Conservation (phyloP, 2,329 filamentous ascomycete genomes). For the Diatrype stigma region DNA sequence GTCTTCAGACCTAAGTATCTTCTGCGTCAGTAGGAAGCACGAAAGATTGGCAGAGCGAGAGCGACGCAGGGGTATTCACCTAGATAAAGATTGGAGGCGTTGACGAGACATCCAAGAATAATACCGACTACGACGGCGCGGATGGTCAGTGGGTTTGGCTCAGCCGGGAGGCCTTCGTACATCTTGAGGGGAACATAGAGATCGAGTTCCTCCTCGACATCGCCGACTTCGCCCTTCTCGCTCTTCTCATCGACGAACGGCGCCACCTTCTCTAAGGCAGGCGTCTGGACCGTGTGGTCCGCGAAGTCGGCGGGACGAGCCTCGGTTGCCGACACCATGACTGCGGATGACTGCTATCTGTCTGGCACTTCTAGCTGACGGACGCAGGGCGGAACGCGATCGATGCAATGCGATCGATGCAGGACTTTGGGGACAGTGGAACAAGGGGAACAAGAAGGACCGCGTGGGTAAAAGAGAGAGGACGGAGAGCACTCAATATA, state of each 20-base stretch:
- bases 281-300: slow-evolving; percentile 12
- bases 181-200: slow-evolving; percentile 36
- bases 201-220: slow-evolving; percentile 31
- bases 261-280: slow-evolving; percentile 12
- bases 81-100: slow-evolving; percentile 55
- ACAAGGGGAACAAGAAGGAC: neutral
- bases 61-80: slow-evolving; percentile 28
- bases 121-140: slow-evolving; percentile 49
- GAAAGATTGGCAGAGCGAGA: too few relatives aligned
- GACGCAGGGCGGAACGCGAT: neutral
- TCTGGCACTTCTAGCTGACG: neutral
- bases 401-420: too few relatives aligned
- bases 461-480: neutral
- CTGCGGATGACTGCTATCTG: slow-evolving; percentile 8
- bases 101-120: slow-evolving; percentile 49
- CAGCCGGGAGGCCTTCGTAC: slow-evolving; percentile 28
- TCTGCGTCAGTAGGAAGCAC: neutral
- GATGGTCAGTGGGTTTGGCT: slow-evolving; percentile 43
- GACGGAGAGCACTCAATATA: neutral
- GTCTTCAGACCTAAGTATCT: slow-evolving; percentile 38
- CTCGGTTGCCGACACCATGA: slow-evolving; percentile 20
- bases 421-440: neutral
- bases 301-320: slow-evolving; percentile 15
- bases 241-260: slow-evolving; percentile 6
- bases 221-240: slow-evolving; percentile 24